A percentile compares a stretch with the other conserved stretches of the same genome.
Evolutionary conservation across 2,329 filamentous ascomycete species (phyloP).

Genomic region (Colletotrichum simmondsii): DNA sequence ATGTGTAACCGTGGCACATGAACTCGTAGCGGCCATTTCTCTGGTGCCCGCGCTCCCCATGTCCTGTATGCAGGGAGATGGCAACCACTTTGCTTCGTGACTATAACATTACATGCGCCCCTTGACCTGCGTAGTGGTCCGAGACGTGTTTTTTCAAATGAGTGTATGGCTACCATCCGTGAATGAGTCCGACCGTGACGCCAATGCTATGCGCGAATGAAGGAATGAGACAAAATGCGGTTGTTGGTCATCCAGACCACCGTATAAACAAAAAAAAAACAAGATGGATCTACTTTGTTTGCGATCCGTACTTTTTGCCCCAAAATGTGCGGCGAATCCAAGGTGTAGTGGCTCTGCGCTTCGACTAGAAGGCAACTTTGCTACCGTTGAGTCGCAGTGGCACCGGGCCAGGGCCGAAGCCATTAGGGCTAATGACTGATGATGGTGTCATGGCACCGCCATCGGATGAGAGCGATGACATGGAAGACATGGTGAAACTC

Average conservation of each 20-base stretch:
- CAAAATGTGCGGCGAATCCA: slow-evolving; percentile 31
- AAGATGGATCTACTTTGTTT: background rate
- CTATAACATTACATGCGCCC: slow-evolving; percentile 29
- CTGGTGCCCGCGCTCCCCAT: slow-evolving; percentile 7
- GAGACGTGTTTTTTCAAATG: slow-evolving; percentile 22
- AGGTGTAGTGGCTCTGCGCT: slow-evolving; percentile 29
- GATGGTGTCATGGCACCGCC: slow-evolving; percentile 46
- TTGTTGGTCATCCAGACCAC: slow-evolving; percentile 16
- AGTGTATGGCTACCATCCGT: slow-evolving; percentile 29
- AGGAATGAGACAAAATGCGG: slow-evolving; percentile 20
- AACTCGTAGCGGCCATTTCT: slow-evolving; percentile 7
- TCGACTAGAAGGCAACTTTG: slow-evolving; percentile 49
- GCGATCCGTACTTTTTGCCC: slow-evolving; percentile 10
- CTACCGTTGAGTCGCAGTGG: slow-evolving; percentile 50
- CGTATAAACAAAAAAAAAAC: background rate
- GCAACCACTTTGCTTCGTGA: slow-evolving; percentile 21
- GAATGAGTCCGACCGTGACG: slow-evolving; percentile 29
- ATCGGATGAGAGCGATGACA: slow-evolving; percentile 54
- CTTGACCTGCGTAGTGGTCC: slow-evolving; percentile 9
- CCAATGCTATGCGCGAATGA: slow-evolving; percentile 33
- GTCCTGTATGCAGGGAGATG: slow-evolving; percentile 19
- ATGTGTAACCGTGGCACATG: slow-evolving; percentile 20
- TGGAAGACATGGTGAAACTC: slow-evolving; percentile 41
- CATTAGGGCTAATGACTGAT: slow-evolving; percentile 45
- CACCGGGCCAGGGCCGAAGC: slow-evolving; percentile 35